Conservation (phyloP, 495 filamentous ascomycete genomes). For the Cenococcum geophilum region DNA sequence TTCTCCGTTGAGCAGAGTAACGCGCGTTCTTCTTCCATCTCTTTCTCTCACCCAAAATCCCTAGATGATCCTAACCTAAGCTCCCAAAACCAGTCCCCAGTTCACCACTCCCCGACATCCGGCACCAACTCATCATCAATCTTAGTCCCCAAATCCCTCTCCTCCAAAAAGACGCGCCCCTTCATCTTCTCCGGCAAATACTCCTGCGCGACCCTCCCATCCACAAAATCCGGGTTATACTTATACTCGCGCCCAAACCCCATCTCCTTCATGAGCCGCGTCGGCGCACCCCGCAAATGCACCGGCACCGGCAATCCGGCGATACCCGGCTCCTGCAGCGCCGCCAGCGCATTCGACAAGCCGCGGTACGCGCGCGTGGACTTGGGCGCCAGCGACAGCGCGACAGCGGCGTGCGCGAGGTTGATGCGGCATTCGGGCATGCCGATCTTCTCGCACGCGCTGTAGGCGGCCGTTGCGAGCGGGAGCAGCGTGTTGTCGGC, state of each 20-base stretch:
- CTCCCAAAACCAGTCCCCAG: not conserved
- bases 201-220: constrained; percentile 81
- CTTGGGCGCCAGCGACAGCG: constrained; percentile 76
- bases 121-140: constrained; percentile 56
- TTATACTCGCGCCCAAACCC: constrained; percentile 91
- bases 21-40: too few relatives aligned
- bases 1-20: too few relatives aligned
- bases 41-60: too few relatives aligned
- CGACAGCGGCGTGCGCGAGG: constrained; percentile 78
- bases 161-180: constrained; percentile 70
- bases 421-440: constrained; percentile 93
- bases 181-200: constrained; percentile 74
- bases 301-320: constrained; percentile 74
- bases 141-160: constrained; percentile 69
- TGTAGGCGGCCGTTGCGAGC: constrained; percentile 76
- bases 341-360: constrained; percentile 68
- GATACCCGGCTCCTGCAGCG: constrained; percentile 70
- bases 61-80: not conserved
- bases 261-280: constrained; percentile 84
- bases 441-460: constrained; percentile 81
- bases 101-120: constrained; percentile 7
- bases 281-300: constrained; percentile 88
- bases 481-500: constrained; percentile 82
- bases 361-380: constrained; percentile 80
- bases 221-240: constrained; percentile 83